These are phyloP conservation scores for Trichoderma semiorbis DNA, from an alignment of 2,329 filamentous ascomycete species.

Conservation along the genomic window DNA sequence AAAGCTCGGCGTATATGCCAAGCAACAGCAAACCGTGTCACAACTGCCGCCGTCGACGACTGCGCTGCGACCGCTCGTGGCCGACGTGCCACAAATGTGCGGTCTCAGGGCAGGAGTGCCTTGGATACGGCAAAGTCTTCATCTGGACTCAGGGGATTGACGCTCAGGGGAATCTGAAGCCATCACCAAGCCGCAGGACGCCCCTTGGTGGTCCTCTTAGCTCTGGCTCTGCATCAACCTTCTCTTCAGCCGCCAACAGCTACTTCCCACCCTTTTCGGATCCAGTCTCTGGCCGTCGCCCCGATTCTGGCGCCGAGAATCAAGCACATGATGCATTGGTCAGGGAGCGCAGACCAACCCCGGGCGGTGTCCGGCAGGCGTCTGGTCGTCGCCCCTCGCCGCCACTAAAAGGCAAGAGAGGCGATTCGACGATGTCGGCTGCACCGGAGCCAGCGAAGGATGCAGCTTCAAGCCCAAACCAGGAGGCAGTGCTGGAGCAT, in stretches of 20 bases:
- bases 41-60: slow-evolving; percentile 31
- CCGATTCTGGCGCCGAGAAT: not conserved
- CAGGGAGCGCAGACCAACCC: slow-evolving; percentile 1
- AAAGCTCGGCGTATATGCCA: slow-evolving; percentile 31
- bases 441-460: slow-evolving; percentile 2
- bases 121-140: slow-evolving; percentile 59
- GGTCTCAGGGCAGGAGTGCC: slow-evolving; percentile 53
- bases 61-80: slow-evolving; percentile 59
- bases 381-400: slow-evolving; percentile 8
- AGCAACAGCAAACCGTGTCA: slow-evolving; percentile 21
- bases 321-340: not conserved
- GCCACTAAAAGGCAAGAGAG: not conserved
- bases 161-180: slow-evolving; percentile 44
- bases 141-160: slow-evolving; percentile 56
- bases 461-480: not conserved
- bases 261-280: slow-evolving; percentile 16
- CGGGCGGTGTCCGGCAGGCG: not conserved
- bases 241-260: slow-evolving; percentile 8
- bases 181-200: slow-evolving; percentile 27
- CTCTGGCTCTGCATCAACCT: slow-evolving; percentile 9
- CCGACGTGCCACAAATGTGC: slow-evolving; percentile 59
- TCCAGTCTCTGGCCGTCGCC: not conserved
- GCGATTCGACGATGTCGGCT: slow-evolving; percentile 13
- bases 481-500: not conserved
- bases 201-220: slow-evolving; percentile 14